Evolutionary conservation across 768 basidiomycete genomes (phyloP), one percentile per base, ranked within the genome.

Genomic region (Bullera alba): DNA sequence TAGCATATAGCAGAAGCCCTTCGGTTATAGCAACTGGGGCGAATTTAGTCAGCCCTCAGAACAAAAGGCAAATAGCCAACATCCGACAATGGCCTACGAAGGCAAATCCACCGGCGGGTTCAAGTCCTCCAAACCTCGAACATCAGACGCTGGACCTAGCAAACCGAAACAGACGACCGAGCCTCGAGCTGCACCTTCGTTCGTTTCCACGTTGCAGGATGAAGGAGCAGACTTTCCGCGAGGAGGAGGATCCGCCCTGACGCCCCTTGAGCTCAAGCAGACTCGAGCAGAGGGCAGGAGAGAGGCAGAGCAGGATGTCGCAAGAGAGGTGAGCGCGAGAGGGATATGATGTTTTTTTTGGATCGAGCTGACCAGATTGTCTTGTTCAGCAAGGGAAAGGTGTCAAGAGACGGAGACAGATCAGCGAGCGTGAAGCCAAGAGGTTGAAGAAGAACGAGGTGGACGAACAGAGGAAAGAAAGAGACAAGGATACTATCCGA

Each of bases 141-240:
- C n/a, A n/a, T n/a, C n/a, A n/a, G n/a, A 34, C n/a, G 8, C 32
- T 34, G 32, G n/a, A 34, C 32, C 32, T 34, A 34, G 32, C 10
- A 34, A 34, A 34, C n/a, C 32, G 32, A 34, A n/a, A n/a, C 32
- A 34, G n/a, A 41, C 16, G 21, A 8, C 42, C 21, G 27, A 44
- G 25, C 57, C 67, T 37, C 51, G 67, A 45, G 50, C 67, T 29
- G 53, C 58, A 4, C 64, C 71, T 1, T 51, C 68, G 3, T 74
- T 72, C 58, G 57, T 54, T 10, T 73, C 71, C 4, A 56, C 65
- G 14, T 54, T 74, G 21, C 54, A 68, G 35, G 53, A 62, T 43
- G 73, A 89, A 32, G 90, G 92, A 63, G 79, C 88, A 43, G 89
- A 92, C 72, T 99, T 97, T 73, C 92, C 92, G 50, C 83, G 93